Base-by-base conservation (phyloP, 768 basidiomycete species). In the Rickenella mellea region DNA sequence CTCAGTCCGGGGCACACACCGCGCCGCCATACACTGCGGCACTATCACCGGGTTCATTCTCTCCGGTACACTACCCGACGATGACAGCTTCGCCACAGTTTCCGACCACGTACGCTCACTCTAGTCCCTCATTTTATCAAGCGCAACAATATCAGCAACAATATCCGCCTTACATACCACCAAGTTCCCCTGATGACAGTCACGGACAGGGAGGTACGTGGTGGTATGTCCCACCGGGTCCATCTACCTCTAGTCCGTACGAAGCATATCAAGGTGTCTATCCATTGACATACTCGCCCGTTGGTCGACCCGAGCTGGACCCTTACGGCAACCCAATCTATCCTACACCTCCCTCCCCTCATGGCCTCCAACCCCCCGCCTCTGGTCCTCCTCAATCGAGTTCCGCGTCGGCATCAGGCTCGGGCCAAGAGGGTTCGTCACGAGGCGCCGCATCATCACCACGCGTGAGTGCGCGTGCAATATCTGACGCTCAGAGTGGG, bases 1-100 rank as follows among this genome's bases (percentile, higher is more conserved):
- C 63, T 28, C 61, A 59, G 36, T 22, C 11, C 6, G 28, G 21
- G 8, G 3, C 42, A 2, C 45, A 67, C 17, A 31, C 46, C 12
- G 39, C 53, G 15, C 47, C 53, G 20, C 38, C 44, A 14, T 41
- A 49, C 15, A 40, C 51, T 17, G 51, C 56, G 40, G 31, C 48
- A 11, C 47, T 57, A 15, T 29, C 52, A 19, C 32, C 45, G 14
- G 42, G 49, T 9, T 38, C 37, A 14, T 47, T 49, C 39, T 43
- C 52, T 11, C 42, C 26, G 14, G 41, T 49, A 12, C 45, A 48
- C 27, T 21, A 44, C 28, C 31, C 45, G 17, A 4, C 45, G 5
- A 27, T 19, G 10, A 42, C 45, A 7, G 40, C 17, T 17, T 22
- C 44, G 15, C 44, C 38, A n/a, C 27, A 40, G 12, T 35, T 41